Conservation (phyloP, 129 eudicot species). For the Flaveria ramosissima region DNA sequence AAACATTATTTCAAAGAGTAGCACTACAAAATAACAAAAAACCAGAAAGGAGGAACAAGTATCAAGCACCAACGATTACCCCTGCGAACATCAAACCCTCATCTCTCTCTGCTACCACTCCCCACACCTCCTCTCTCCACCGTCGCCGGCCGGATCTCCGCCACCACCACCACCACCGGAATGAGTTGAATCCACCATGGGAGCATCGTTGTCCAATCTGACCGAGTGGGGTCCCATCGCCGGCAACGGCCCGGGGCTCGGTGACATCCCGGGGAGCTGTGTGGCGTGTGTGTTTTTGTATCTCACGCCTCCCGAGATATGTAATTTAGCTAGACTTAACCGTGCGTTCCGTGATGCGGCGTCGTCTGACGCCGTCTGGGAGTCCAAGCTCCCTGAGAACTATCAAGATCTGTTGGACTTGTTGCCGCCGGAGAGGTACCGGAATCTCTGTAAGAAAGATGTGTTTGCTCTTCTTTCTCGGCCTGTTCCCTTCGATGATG, state of each 20-base stretch:
- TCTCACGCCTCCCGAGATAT: constrained; percentile 86
- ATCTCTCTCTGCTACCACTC: neutral
- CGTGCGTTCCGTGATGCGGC: constrained; percentile 94
- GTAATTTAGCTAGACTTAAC: constrained; percentile 88
- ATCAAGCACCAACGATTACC: neutral
- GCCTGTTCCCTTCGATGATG: constrained; percentile 70
- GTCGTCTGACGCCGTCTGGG: constrained; percentile 90
- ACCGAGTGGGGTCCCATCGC: constrained; percentile 52
- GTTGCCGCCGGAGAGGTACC: constrained; percentile 47
- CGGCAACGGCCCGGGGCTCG: constrained; percentile 66
- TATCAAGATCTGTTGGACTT: constrained; percentile 61
- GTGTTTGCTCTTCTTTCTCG: constrained; percentile 74
- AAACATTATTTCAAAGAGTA: too few relatives aligned
- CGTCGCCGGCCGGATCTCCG: constrained; percentile 17
- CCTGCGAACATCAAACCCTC: neutral
- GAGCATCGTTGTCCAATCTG: constrained; percentile 73
- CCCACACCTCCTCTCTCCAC: neutral
- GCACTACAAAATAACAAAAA: neutral
- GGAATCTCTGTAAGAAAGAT: constrained; percentile 59
- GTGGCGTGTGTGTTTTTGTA: constrained; percentile 75
- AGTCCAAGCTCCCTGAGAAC: constrained; percentile 67
- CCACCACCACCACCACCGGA: neutral
- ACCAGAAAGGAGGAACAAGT: neutral
- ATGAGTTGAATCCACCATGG: constrained; percentile 50
- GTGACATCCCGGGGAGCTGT: constrained; percentile 91